Evolutionary conservation across 2,329 filamentous ascomycete genomes (phyloP).

Genomic region (Tricladium varicosporioides): DNA sequence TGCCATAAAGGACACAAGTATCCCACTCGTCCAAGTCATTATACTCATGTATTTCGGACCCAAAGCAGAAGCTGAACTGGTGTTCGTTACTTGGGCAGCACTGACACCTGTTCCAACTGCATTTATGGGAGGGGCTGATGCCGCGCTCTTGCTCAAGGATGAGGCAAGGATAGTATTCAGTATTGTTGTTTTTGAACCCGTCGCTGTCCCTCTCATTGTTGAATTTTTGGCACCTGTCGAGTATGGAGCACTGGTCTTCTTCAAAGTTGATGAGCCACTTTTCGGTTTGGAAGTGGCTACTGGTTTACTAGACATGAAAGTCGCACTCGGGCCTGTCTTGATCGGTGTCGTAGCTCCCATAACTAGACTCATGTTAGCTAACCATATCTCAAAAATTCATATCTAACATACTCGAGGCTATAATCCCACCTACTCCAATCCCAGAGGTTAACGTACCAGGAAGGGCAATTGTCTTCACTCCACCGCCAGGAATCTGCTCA

Average conservation of each 20-base stretch:
- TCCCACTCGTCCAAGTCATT: slow-evolving; percentile 1
- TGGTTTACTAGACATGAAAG: background rate
- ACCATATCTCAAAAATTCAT: background rate
- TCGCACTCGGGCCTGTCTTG: background rate
- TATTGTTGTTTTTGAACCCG: too few species aligned
- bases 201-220: too few species aligned
- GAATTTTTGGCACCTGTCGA: too few species aligned
- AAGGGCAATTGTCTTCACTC: slow-evolving; percentile 9
- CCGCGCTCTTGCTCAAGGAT: too few species aligned
- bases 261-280: background rate
- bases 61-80: background rate
- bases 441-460: background rate
- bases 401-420: slow-evolving; percentile 9
- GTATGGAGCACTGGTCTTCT: too few species aligned
- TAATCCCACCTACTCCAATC: background rate
- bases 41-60: slow-evolving; percentile 1
- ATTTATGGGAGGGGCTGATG: too few species aligned
- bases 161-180: too few species aligned
- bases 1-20: background rate
- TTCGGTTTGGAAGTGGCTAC: background rate
- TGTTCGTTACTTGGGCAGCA: background rate
- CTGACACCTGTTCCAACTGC: background rate
- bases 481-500: slow-evolving; percentile 8
- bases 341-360: background rate
- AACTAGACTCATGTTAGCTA: background rate